A percentile compares a stretch with the other conserved stretches of the same genome.
Evolutionary conservation across 148 eudicot species (phyloP).

Genomic region (Polygonum maritimum): DNA sequence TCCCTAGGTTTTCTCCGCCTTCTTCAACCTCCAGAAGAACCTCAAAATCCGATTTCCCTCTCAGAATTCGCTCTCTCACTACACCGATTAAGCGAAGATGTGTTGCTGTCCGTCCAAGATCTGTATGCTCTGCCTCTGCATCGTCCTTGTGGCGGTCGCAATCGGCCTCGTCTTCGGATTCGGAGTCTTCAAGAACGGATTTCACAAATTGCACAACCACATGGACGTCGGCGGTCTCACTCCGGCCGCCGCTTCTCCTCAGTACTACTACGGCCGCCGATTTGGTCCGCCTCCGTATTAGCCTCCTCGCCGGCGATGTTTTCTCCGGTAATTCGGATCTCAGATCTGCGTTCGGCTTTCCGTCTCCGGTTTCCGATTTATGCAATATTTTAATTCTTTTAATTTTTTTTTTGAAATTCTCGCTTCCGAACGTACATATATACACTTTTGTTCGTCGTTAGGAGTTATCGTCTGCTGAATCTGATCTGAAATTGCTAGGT

Average conservation of each 20-base stretch:
- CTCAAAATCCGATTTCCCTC: not conserved
- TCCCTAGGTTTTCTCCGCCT: not conserved
- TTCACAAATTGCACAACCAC: conserved; percentile 31
- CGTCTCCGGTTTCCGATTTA: not conserved
- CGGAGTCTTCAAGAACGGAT: conserved; percentile 51
- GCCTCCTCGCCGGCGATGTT: not conserved
- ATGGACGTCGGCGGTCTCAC: not conserved
- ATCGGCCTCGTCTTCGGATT: conserved; percentile 45
- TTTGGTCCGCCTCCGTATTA: not conserved
- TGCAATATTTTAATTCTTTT: not conserved
- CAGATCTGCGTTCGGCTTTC: conserved; percentile 2
- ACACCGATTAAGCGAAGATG: conserved; percentile 15
- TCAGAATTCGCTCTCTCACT: not conserved
- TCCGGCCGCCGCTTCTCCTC: not conserved
- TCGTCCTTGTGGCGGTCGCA: conserved; percentile 31
- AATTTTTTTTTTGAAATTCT: not conserved
- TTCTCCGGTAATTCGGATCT: not conserved
- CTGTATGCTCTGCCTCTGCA: conserved; percentile 40
- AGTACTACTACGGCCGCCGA: not conserved
- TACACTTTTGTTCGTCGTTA: not conserved
- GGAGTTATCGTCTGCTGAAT: not conserved
- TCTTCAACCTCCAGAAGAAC: not conserved
- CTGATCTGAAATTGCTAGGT: not conserved
- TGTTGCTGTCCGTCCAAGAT: conserved; percentile 41
- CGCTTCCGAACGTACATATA: not conserved